Evolutionary conservation across 306 rosid species (phyloP).

Genomic region (Dalbergia cochinchinensis): DNA sequence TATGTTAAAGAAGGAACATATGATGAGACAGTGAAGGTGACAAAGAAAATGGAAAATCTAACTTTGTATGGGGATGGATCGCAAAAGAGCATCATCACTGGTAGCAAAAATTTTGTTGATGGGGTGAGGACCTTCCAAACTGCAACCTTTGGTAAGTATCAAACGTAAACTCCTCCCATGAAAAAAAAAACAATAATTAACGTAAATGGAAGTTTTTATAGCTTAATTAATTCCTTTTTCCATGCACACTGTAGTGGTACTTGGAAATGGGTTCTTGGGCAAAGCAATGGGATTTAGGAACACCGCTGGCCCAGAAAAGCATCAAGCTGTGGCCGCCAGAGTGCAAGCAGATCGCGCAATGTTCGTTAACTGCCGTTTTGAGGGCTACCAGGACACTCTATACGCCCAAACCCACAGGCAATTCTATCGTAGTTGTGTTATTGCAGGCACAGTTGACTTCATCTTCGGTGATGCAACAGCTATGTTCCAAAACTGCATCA

Average conservation of each 20-base stretch:
- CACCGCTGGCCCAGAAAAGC: slow-evolving; percentile 80
- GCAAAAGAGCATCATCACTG: slow-evolving; percentile 75
- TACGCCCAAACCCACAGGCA: slow-evolving; percentile 78
- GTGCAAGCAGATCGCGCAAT: slow-evolving; percentile 66
- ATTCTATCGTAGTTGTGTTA: slow-evolving; percentile 67
- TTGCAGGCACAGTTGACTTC: slow-evolving; percentile 80
- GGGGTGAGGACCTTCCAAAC: slow-evolving; percentile 81
- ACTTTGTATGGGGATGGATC: slow-evolving; percentile 90
- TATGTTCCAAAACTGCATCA: slow-evolving; percentile 68
- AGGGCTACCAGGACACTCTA: slow-evolving; percentile 83
- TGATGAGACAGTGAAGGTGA: slow-evolving; percentile 68
- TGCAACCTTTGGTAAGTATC: slow-evolving; percentile 74
- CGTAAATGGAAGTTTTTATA: background rate
- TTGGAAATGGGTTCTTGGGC: slow-evolving; percentile 76
- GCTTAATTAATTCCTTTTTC: background rate
- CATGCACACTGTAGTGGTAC: slow-evolving; percentile 59
- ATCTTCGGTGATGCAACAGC: slow-evolving; percentile 81
- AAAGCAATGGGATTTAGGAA: slow-evolving; percentile 74
- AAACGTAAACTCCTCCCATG: background rate
- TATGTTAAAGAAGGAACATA: slow-evolving; percentile 82
- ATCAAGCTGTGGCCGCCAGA: slow-evolving; percentile 82
- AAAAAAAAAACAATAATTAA: background rate
- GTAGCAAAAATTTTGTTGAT: slow-evolving; percentile 70
- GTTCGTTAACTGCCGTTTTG: slow-evolving; percentile 69
- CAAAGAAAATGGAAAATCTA: slow-evolving; percentile 65